Evolutionary conservation across 345 rosid species (phyloP), one percentile per base, ranked within the genome.

Genomic region (Viola odorata): DNA sequence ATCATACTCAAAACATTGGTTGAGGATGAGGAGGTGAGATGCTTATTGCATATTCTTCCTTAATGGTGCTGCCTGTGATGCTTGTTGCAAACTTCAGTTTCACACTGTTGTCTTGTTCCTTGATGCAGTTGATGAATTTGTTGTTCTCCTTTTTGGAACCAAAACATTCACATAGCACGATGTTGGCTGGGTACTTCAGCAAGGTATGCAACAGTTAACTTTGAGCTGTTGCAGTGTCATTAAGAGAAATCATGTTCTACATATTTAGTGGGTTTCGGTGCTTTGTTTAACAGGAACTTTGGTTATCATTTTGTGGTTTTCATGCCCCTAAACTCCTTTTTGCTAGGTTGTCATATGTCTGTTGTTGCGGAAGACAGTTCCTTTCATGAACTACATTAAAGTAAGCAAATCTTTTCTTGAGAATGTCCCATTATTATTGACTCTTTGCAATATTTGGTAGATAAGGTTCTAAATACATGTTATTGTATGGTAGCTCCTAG

Each of bases 121-220:
- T 68, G 37, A 11, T 50, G 59, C 89, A 91, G 98, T 78, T 88
- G 79, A 88, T 91, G 98, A 61, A 81, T 67, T 77, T 91, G 70
- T 72, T 91, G 63, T 88, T 88, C 73, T 91, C 98, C 60, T 91
- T 85, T 74, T 68, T 91, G 84, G 82, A 83, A 66, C 77, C 91
- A 6, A 78, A 76, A 14, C 79, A 84, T 68, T 61, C 81, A 38
- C 90, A 85, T 72, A 78, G 82, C 66, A 73, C 91, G 44, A 64
- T 78, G 62, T 79, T 88, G 66, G 95, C 95, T 41, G 98, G 98
- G 38, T 91, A 91, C 76, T 91, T 91, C 66, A 86, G 98, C 78
- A 91, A 91, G 98, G 98, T 91, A 77, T 71, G 37, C 32, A 15
- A 51, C 67, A 38, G 42, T 67, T 52, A 73, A 58, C 55, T 59